Evolutionary conservation across 306 rosid species (phyloP).

Genomic region (Carpinus fangiana): DNA sequence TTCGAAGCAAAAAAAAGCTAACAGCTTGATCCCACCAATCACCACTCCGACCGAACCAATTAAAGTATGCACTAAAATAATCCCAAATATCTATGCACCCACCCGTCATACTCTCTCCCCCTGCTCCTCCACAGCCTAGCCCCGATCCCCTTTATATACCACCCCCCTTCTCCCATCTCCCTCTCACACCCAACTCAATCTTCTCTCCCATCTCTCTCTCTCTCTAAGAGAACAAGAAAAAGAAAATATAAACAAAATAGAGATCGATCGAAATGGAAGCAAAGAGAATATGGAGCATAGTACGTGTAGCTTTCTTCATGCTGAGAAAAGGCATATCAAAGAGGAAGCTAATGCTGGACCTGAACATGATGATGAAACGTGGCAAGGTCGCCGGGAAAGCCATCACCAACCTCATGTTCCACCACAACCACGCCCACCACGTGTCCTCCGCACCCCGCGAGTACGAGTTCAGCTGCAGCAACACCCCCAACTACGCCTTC

Average conservation of each 20-base stretch:
- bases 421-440: conserved; percentile 37
- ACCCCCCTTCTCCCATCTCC: conserved; percentile 17
- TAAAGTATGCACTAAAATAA: not conserved
- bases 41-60: not conserved
- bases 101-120: conserved; percentile 15
- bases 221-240: not conserved
- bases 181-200: conserved; percentile 13
- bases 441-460: conserved; percentile 45
- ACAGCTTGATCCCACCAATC: not conserved
- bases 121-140: not conserved
- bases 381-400: conserved; percentile 86
- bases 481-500: conserved; percentile 54
- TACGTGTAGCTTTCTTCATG: conserved; percentile 66
- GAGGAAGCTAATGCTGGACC: conserved; percentile 58
- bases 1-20: too few species aligned
- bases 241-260: conserved; percentile 1
- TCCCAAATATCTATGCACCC: conserved; percentile 30
- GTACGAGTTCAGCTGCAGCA: conserved; percentile 93
- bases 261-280: conserved; percentile 39
- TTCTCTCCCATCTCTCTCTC: conserved; percentile 12
- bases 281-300: conserved; percentile 64
- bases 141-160: conserved; percentile 24
- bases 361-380: conserved; percentile 75
- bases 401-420: conserved; percentile 63
- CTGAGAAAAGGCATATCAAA: conserved; percentile 68